Percentiles rank a stretch among this genome's conserved stretches.
Conservation (phyloP, 1,284 basidiomycete genomes). For the Rhodotorula glutinis region DNA sequence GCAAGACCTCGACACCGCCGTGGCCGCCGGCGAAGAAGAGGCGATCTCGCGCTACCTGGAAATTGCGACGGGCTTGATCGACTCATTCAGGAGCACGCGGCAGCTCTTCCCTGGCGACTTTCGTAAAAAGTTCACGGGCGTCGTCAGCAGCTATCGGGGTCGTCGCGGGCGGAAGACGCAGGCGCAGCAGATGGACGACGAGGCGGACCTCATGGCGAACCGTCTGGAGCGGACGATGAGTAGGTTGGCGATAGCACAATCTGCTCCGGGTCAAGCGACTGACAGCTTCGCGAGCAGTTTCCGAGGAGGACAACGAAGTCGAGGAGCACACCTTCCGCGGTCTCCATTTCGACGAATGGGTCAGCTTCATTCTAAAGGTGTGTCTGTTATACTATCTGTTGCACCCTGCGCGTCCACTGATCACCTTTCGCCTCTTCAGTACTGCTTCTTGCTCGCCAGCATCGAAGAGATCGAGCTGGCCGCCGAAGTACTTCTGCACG, state of each 20-base stretch:
- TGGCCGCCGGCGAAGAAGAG: conserved; percentile 48
- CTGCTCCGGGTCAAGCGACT: no score
- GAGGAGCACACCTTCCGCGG: conserved; percentile 68
- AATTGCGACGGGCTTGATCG: conserved; percentile 78
- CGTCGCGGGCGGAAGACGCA: conserved; percentile 39
- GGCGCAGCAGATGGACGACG: conserved; percentile 55
- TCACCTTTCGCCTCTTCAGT: conserved; percentile 54
- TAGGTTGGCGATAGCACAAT: conserved; percentile 48
- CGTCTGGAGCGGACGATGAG: conserved; percentile 71
- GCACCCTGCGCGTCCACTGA: not conserved
- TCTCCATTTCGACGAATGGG: conserved; percentile 80
- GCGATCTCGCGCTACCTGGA: conserved; percentile 65
- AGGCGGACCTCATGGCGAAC: conserved; percentile 69
- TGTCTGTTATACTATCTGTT: conserved; percentile 26
- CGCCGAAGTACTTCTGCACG: conserved; percentile 74
- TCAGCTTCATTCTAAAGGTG: conserved; percentile 79
- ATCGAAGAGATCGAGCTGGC: conserved; percentile 62
- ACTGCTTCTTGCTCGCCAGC: conserved; percentile 72
- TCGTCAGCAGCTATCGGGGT: conserved; percentile 21
- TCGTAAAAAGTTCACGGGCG: conserved; percentile 44
- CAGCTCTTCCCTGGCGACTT: conserved; percentile 71
- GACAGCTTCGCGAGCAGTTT: not conserved
- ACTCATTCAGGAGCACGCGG: conserved; percentile 80
- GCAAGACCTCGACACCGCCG: conserved; percentile 47
- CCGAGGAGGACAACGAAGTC: conserved; percentile 43